Conservation (phyloP, 2,329 filamentous ascomycete species). For the Xenoacremonium recifei region DNA sequence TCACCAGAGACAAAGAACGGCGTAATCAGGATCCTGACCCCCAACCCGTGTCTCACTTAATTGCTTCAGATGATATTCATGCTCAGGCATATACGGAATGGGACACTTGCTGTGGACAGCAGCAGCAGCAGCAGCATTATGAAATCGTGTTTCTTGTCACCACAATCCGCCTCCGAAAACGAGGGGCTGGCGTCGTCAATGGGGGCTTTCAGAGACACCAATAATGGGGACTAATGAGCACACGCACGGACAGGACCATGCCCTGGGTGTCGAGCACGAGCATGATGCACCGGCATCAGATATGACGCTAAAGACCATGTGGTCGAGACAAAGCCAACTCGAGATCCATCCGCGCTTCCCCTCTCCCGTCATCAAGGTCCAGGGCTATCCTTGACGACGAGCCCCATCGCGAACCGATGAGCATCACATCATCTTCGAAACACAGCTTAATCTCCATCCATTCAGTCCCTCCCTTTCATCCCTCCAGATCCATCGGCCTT, state of each 20-base stretch:
- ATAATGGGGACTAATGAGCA: neutral
- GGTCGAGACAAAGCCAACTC: conserved; percentile 5
- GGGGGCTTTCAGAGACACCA: too few relatives aligned
- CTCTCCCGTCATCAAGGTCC: neutral
- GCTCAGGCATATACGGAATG: too few relatives aligned
- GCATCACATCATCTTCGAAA: neutral
- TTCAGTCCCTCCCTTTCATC: neutral
- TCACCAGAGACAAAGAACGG: too few relatives aligned
- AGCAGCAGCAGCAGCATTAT: too few relatives aligned
- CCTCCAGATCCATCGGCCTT: neutral
- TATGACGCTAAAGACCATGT: conserved; percentile 15
- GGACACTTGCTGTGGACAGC: too few relatives aligned
- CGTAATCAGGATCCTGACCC: too few relatives aligned
- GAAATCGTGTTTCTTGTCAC: too few relatives aligned
- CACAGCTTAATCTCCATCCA: neutral
- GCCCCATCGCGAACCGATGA: neutral
- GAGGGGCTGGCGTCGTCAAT: too few relatives aligned
- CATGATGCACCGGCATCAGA: conserved; percentile 5
- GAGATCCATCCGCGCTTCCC: neutral
- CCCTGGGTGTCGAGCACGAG: neutral
- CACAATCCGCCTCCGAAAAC: too few relatives aligned
- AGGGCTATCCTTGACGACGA: neutral
- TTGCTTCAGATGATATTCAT: too few relatives aligned
- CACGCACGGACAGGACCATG: neutral
- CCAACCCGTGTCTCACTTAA: too few relatives aligned